Evolutionary conservation across 345 rosid genomes (phyloP).

Genomic region (Isatis tinctoria): DNA sequence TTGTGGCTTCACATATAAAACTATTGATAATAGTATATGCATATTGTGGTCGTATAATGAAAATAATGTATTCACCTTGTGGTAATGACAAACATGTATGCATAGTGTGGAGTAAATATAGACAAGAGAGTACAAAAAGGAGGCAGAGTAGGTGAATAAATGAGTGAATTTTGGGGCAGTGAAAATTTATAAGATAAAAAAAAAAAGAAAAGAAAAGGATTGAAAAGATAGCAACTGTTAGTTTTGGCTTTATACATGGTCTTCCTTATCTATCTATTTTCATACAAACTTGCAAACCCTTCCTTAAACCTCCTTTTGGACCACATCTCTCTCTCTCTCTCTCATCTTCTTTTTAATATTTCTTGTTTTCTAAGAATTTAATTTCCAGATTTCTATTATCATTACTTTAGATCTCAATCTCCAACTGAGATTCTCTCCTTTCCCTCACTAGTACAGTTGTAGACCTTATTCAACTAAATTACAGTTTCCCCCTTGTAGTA

Average conservation of each 20-base stretch:
- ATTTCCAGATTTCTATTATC: slow-evolving; percentile 31
- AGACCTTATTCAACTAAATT: slow-evolving; percentile 11
- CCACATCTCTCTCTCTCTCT: slow-evolving; percentile 11
- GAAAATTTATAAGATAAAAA: background rate
- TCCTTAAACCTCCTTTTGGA: slow-evolving; percentile 40
- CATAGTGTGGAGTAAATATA: slow-evolving; percentile 1
- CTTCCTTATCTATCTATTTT: slow-evolving; percentile 46
- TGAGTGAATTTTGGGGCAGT: slow-evolving; percentile 27
- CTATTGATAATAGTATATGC: background rate
- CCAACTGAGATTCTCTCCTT: slow-evolving; percentile 53
- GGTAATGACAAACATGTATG: background rate
- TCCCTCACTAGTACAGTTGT: slow-evolving; percentile 28
- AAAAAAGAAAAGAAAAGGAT: background rate
- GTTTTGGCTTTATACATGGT: slow-evolving; percentile 58
- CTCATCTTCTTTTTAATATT: background rate
- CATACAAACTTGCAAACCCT: slow-evolving; percentile 36
- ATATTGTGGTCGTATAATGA: background rate
- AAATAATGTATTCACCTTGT: background rate
- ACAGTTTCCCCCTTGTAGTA: background rate
- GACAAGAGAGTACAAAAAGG: slow-evolving; percentile 19
- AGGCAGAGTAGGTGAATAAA: slow-evolving; percentile 42
- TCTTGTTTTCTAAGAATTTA: slow-evolving; percentile 22
- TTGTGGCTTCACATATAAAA: background rate
- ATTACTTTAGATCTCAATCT: slow-evolving; percentile 64
- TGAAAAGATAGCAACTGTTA: slow-evolving; percentile 50